Evolutionary conservation across 2,329 filamentous ascomycete species (phyloP).

Genomic region (Macrophomina phaseolina): DNA sequence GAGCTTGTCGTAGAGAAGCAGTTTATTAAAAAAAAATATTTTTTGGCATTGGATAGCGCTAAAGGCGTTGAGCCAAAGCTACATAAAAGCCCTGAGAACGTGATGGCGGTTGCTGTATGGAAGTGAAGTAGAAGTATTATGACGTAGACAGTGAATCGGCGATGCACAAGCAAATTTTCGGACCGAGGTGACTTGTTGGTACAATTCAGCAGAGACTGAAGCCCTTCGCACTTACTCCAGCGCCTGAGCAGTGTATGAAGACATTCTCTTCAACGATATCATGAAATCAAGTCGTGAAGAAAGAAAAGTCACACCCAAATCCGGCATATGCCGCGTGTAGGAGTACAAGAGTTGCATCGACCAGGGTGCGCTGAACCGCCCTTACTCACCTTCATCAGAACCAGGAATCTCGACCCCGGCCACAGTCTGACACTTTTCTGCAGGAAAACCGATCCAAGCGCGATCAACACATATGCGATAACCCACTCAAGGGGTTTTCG

Average conservation of each 20-base stretch:
- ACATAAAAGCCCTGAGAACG: not conserved
- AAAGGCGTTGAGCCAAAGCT: not conserved
- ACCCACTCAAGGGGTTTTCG: slow-evolving; percentile 3
- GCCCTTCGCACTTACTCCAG: not conserved
- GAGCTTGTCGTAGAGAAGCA: slow-evolving; percentile 20
- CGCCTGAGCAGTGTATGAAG: not conserved
- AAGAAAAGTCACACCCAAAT: slow-evolving; percentile 5
- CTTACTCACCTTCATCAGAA: slow-evolving; percentile 21
- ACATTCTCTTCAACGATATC: too few species aligned
- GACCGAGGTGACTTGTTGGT: not conserved
- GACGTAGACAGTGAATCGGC: not conserved
- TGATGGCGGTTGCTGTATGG: not conserved
- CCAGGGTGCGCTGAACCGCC: slow-evolving; percentile 9
- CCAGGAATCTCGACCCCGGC: slow-evolving; percentile 18
- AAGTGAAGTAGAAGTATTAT: not conserved
- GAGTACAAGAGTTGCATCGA: slow-evolving; percentile 7
- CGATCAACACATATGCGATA: not conserved
- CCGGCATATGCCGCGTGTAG: slow-evolving; percentile 17
- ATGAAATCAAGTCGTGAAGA: not conserved
- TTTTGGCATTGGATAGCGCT: slow-evolving; percentile 1
- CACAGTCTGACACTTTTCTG: slow-evolving; percentile 3
- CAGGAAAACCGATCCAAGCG: not conserved
- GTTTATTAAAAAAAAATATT: not conserved
- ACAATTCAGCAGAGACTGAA: too few species aligned
- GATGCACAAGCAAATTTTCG: not conserved